Conservation (phyloP, 805 yeast species). For the Hanseniaspora nectarophila region DNA sequence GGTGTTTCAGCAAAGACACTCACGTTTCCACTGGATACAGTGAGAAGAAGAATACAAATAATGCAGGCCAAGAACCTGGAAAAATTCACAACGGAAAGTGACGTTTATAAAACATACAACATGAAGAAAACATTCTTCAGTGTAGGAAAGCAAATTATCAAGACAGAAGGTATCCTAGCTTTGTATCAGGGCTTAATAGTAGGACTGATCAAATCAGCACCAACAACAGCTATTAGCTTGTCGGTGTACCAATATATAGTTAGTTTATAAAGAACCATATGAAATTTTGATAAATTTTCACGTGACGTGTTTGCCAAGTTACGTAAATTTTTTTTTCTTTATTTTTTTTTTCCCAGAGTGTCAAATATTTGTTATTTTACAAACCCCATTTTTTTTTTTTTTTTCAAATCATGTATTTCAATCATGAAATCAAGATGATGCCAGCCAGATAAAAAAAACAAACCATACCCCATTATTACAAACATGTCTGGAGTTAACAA, state of each 20-base stretch:
- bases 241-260: conserved; percentile 46
- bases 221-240: conserved; percentile 56
- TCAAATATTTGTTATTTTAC: too few relatives aligned
- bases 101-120: conserved; percentile 19
- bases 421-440: too few relatives aligned
- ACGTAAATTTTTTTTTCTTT: too few relatives aligned
- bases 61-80: conserved; percentile 21
- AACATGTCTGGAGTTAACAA: not conserved
- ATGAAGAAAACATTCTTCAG: conserved; percentile 22
- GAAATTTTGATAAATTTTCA: too few relatives aligned
- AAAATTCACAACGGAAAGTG: conserved; percentile 18
- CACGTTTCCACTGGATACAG: conserved; percentile 77
- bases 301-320: not conserved
- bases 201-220: conserved; percentile 67
- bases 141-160: conserved; percentile 32
- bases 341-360: too few relatives aligned
- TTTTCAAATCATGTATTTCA: too few relatives aligned
- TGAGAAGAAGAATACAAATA: conserved; percentile 69
- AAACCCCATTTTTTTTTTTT: too few relatives aligned
- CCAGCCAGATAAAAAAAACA: too few relatives aligned
- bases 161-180: conserved; percentile 51
- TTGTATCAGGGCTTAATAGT: conserved; percentile 65
- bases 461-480: not conserved
- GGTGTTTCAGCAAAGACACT: conserved; percentile 62
- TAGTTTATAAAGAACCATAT: too few relatives aligned